A percentile compares a stretch with the other conserved stretches of the same genome.
These are phyloP conservation scores for Boletus edulis DNA, from an alignment of 768 basidiomycete genomes.

Conservation along the genomic window DNA sequence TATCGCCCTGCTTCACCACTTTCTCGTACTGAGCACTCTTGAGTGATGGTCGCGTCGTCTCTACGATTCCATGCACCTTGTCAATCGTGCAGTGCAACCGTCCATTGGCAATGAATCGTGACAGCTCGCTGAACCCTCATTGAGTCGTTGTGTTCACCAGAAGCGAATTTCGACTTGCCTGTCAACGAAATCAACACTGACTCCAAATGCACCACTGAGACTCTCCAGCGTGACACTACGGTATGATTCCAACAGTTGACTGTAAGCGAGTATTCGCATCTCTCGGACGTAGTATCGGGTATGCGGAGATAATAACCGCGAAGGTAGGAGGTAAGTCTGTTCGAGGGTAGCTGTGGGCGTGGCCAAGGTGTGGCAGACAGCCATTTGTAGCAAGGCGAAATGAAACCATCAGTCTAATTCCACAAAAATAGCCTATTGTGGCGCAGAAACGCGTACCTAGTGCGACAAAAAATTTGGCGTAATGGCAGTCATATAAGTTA, in stretches of 20 bases:
- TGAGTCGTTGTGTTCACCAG: constrained; percentile 1
- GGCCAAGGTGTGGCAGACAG: not conserved
- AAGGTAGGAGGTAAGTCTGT: constrained; percentile 83
- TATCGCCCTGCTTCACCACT: constrained; percentile 91
- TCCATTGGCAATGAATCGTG: constrained; percentile 86
- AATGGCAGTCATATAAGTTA: constrained; percentile 90
- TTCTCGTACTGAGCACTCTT: constrained; percentile 91
- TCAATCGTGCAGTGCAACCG: constrained; percentile 88
- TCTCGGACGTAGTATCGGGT: constrained; percentile 90
- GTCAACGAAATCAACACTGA: constrained; percentile 85
- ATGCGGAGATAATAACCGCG: constrained; percentile 82
- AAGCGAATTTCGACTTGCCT: constrained; percentile 46
- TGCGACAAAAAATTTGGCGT: constrained; percentile 90
- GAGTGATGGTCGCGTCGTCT: constrained; percentile 74
- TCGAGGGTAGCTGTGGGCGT: constrained; percentile 72
- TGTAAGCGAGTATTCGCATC: constrained; percentile 93
- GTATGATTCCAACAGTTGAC: constrained; percentile 90
- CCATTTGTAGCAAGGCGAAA: not conserved
- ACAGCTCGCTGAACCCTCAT: constrained; percentile 66
- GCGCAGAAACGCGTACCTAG: constrained; percentile 52
- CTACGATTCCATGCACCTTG: constrained; percentile 91
- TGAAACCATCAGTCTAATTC: constrained; percentile 8
- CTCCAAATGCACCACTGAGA: constrained; percentile 84
- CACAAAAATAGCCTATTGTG: not conserved
- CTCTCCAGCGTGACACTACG: constrained; percentile 86